Base-by-base conservation (phyloP, 768 basidiomycete genomes). In the Lactifluus rugatus region DNA sequence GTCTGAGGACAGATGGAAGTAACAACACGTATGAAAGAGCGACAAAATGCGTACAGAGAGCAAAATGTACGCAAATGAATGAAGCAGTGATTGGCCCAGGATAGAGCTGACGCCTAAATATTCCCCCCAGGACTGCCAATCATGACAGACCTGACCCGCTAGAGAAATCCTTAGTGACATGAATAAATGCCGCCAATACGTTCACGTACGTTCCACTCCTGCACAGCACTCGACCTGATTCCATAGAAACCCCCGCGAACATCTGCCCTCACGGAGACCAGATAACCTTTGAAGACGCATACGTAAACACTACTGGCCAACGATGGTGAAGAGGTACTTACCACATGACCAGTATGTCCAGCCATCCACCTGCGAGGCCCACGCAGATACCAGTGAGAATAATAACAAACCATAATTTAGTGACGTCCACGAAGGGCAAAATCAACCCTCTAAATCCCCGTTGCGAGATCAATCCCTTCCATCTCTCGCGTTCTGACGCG, bases 331-430 rank as follows among this genome's bases (percentile, higher is more conserved):
- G 41, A 19, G n/a, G 14, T 8, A 59, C 70, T 42, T 67, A 85
- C 85, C 86, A 88, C 71, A 81, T 82, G 8, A 87, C 85, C 39
- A 87, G 71, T 7, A 88, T 79, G 70, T 88, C 86, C 56, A 88
- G 64, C 81, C 81, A 86, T 3, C 82, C 86, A 25, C 86, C 86
- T 21, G 79, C 77, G 10, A 84, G 70, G 4, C 86, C 86, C 45
- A 87, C 79, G 1, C 83, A 84, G 19, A 84, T 65, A 10, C 85
- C 86, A 19, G 84, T 85, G 49, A 78, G 61, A 60, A 85, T 76
- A 11, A 86, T 76, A n/a, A 87, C 78, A 23, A 86, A 70, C 85
- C 85, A 87, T 69, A 83, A 75, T 47, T 79, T 74, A 8, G 77
- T 73, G 23, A 80, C 78, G 62, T 87, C 83, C 46, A 80, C 57